Evolutionary conservation across 768 basidiomycete genomes (phyloP).

Genomic region (Lactarius sp.): DNA sequence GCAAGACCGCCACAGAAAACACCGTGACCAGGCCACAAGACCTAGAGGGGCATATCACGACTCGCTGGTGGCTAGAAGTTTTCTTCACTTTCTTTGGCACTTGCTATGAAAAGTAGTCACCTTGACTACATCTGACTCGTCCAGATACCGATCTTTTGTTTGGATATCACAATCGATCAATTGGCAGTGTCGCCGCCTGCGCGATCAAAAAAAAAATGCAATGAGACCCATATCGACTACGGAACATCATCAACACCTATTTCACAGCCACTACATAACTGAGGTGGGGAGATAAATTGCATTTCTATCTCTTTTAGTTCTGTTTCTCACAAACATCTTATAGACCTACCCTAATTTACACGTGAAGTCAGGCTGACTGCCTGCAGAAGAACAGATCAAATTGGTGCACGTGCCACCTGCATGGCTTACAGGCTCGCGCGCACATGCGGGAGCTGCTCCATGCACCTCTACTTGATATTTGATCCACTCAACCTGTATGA

Average conservation of each 20-base stretch:
- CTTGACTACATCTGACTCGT: neutral
- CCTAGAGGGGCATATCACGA: neutral
- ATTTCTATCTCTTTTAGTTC: neutral
- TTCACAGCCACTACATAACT: neutral
- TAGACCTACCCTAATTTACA: neutral
- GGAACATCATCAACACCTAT: neutral
- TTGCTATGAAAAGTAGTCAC: neutral
- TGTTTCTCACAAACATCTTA: neutral
- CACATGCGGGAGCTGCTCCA: neutral
- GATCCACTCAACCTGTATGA: neutral
- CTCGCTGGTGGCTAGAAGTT: neutral
- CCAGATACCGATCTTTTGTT: neutral
- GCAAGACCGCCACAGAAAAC: neutral
- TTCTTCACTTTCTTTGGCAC: neutral
- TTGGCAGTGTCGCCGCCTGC: neutral
- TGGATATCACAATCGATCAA: neutral
- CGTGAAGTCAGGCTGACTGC: neutral
- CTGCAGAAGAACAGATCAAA: neutral
- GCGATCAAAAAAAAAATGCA: neutral
- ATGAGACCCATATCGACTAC: neutral
- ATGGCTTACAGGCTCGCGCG: neutral
- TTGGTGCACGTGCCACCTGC: slow-evolving; percentile 14
- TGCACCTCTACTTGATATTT: neutral
- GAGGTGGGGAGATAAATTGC: neutral
- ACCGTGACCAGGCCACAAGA: neutral